These are phyloP conservation scores for Raffaelea albimanens DNA, from an alignment of 2,329 filamentous ascomycete genomes.

Conservation along the genomic window DNA sequence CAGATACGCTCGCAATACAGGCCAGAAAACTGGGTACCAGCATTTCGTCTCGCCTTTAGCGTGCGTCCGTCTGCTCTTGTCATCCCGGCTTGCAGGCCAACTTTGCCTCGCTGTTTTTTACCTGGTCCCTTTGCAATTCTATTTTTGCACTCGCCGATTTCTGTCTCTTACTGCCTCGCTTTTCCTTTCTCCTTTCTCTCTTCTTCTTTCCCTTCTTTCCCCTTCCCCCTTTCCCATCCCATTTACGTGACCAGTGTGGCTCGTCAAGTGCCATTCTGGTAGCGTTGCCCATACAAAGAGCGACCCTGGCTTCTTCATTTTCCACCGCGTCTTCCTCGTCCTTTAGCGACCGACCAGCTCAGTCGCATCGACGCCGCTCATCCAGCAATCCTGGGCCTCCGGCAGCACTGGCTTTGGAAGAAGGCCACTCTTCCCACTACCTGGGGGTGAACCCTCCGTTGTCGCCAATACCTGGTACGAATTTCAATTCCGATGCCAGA, in stretches of 20 bases:
- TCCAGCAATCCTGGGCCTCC: slow-evolving; percentile 12
- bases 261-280: slow-evolving; percentile 16
- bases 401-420: slow-evolving; percentile 23
- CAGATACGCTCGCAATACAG: too few species aligned
- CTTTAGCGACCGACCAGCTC: slow-evolving; percentile 37
- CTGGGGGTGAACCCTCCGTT: slow-evolving; percentile 32
- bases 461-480: slow-evolving; percentile 48
- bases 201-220: not conserved
- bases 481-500: too few species aligned
- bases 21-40: not conserved
- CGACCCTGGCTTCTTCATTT: slow-evolving; percentile 42
- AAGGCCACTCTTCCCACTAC: slow-evolving; percentile 21
- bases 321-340: slow-evolving; percentile 44
- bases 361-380: slow-evolving; percentile 34
- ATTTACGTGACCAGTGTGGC: slow-evolving; percentile 13
- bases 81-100: too few species aligned
- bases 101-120: too few species aligned
- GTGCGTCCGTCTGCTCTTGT: not conserved
- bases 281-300: slow-evolving; percentile 14
- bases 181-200: not conserved
- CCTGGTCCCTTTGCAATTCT: not conserved
- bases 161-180: too few species aligned
- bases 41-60: not conserved
- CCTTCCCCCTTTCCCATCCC: not conserved
- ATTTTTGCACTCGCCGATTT: too few species aligned